Evolutionary conservation across 768 basidiomycete genomes (phyloP), one percentile per base, ranked within the genome.

Genomic region (Hericium alpestre): DNA sequence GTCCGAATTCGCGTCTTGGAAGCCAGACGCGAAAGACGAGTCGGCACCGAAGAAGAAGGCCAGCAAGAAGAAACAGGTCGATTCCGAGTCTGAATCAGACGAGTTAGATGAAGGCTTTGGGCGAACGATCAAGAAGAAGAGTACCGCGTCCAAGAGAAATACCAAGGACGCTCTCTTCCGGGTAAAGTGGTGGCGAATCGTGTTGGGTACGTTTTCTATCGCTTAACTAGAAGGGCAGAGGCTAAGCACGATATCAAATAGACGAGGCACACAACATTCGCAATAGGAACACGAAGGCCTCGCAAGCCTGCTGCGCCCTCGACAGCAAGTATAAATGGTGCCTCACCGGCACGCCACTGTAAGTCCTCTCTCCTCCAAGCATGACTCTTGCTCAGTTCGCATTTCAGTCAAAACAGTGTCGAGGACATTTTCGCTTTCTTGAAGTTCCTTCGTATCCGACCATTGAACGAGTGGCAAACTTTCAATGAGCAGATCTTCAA

Each of bases 191-290:
- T 87, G 82, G 72, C 77, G 91, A 11, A 76, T 95, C 51, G 87
- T 97, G 25, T 79, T 97, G 0, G 91, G 94, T 91, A 61, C 16
- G 64, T 40, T 2, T 22, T 6, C 32, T 39, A 20, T 15, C 15
- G 39, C 18, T 43, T 5, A 12, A 10, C 4, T n/a, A 4, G 16
- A 16, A 16, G 22, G 38, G 25, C 13, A 4, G 9, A 0, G 32
- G 6, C 32, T 32, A 32, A 23, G 0, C 20, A 15, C 43, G 23
- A n/a, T 12, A 15, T 54, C 10, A 0, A 27, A 12, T 53, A 90
- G 93, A 96, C 65, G 93, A 96, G 65, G 93, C 93, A 0, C 93
- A 96, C 67, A 90, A 87, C 63, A 95, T 96, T 74, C 95, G 94
- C 76, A 92, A 93, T 65, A 76, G 81, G 52, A 84, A 77, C 38